phyloP scores from a whole-genome alignment of 1,284 basidiomycete genomes.

The Trichosporon ovoides region DNA sequence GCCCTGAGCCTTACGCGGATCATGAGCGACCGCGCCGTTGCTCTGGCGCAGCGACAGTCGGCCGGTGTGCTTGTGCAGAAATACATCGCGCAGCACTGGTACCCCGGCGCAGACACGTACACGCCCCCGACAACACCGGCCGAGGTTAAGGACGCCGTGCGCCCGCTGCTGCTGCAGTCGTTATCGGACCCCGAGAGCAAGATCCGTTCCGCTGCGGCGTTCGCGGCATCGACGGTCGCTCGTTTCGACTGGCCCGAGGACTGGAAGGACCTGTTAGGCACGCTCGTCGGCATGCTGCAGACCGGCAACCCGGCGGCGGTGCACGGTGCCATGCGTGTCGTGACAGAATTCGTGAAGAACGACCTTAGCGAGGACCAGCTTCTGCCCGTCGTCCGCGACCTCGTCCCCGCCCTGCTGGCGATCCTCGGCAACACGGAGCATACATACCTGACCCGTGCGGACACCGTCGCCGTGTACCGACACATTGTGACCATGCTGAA shows the following conservation, averaged over 20 bases:
- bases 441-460: constrained; percentile 69
- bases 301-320: constrained; percentile 66
- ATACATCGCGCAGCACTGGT: constrained; percentile 82
- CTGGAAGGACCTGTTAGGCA: constrained; percentile 71
- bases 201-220: constrained; percentile 62
- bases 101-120: constrained; percentile 68
- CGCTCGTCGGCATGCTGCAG: constrained; percentile 68
- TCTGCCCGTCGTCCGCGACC: constrained; percentile 72
- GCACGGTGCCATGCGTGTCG: constrained; percentile 91
- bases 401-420: constrained; percentile 76
- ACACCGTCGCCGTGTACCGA: constrained; percentile 80
- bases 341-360: constrained; percentile 83
- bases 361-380: constrained; percentile 90
- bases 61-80: constrained; percentile 78
- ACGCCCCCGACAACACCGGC: constrained; percentile 65
- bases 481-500: constrained; percentile 84
- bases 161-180: constrained; percentile 67
- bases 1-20: constrained; percentile 67
- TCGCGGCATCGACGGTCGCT: constrained; percentile 77
- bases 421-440: constrained; percentile 75
- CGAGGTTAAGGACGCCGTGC: constrained; percentile 70
- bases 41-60: constrained; percentile 70
- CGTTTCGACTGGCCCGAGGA: constrained; percentile 91
- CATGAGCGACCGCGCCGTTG: constrained; percentile 58
- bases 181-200: constrained; percentile 79